Conservation (phyloP, 495 filamentous ascomycete species). For the Neurospora sp. region DNA sequence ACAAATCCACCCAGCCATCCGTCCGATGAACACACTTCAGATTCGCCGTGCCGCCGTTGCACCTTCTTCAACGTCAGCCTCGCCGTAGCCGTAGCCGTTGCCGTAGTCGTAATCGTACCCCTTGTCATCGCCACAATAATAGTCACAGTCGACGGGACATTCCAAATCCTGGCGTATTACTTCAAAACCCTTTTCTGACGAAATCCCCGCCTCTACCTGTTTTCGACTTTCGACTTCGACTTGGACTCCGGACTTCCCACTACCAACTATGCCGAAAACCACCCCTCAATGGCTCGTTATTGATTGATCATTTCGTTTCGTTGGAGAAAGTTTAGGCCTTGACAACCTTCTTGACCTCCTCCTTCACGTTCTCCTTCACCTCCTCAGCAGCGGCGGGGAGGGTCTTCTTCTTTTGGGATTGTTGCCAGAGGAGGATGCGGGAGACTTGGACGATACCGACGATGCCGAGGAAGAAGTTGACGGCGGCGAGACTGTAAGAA, state of each 20-base stretch:
- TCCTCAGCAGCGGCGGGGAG: conserved; percentile 35
- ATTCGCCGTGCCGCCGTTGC: neutral
- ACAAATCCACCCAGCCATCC: neutral
- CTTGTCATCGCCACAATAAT: neutral
- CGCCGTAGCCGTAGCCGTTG: neutral
- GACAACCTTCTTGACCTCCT: conserved; percentile 29
- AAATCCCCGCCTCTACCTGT: neutral
- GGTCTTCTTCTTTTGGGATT: conserved; percentile 50
- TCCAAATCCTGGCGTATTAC: neutral
- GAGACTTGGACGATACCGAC: conserved; percentile 75
- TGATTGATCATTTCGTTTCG: neutral
- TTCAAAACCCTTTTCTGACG: neutral
- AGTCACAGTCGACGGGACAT: neutral
- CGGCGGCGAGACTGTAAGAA: conserved; percentile 64
- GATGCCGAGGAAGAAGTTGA: conserved; percentile 94
- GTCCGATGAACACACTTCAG: neutral
- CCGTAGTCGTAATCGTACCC: neutral
- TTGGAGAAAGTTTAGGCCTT: conserved; percentile 1
- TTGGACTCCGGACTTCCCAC: neutral
- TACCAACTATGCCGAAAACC: neutral
- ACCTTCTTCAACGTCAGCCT: neutral
- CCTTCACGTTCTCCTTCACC: conserved; percentile 36
- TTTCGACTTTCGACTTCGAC: neutral
- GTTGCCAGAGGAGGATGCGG: conserved; percentile 62
- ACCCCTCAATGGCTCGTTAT: neutral